Evolutionary conservation across 805 yeast species (phyloP).

Genomic region (Candida boidinii): DNA sequence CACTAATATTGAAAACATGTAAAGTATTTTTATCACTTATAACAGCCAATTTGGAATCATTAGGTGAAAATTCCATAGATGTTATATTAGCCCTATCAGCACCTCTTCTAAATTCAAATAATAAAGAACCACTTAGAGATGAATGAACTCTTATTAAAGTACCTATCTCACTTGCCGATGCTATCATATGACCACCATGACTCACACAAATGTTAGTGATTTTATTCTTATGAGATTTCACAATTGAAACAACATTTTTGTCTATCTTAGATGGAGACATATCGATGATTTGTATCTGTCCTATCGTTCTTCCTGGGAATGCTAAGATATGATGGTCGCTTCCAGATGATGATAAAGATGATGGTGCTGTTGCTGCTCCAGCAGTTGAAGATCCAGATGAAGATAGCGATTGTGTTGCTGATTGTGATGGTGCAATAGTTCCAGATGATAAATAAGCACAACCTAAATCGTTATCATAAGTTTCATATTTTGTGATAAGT

Average conservation of each 20-base stretch:
- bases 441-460: slow-evolving; percentile 45
- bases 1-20: slow-evolving; percentile 59
- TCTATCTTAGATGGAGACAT: slow-evolving; percentile 59
- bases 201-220: slow-evolving; percentile 59
- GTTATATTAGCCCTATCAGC: slow-evolving; percentile 76
- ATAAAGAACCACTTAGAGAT: slow-evolving; percentile 53
- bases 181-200: slow-evolving; percentile 57
- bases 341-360: slow-evolving; percentile 12
- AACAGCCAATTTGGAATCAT: slow-evolving; percentile 71
- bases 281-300: slow-evolving; percentile 77
- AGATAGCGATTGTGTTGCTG: too few relatives aligned
- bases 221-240: slow-evolving; percentile 68
- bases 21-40: slow-evolving; percentile 84
- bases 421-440: too few relatives aligned
- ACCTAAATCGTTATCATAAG: slow-evolving; percentile 55
- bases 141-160: slow-evolving; percentile 73
- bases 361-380: too few relatives aligned
- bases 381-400: slow-evolving; percentile 11
- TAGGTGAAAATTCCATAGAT: slow-evolving; percentile 76
- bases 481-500: slow-evolving; percentile 54
- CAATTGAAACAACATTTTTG: slow-evolving; percentile 53
- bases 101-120: slow-evolving; percentile 88
- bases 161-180: slow-evolving; percentile 77
- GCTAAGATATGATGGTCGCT: slow-evolving; percentile 37
- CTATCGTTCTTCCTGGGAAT: slow-evolving; percentile 67